Evolutionary conservation across 2,329 filamentous ascomycete genomes (phyloP).

Genomic region (Cyphellophora attinorum): DNA sequence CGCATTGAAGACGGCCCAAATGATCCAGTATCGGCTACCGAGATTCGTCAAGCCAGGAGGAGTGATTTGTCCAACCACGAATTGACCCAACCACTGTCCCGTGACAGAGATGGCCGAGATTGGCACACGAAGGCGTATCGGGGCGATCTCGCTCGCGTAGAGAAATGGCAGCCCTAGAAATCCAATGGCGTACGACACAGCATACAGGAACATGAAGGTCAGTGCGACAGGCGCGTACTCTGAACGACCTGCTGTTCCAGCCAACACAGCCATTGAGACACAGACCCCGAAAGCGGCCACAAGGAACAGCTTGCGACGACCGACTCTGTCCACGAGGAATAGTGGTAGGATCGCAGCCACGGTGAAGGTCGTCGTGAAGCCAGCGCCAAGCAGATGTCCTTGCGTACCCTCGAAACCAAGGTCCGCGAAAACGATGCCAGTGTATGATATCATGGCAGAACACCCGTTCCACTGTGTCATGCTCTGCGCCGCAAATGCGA

Average conservation of each 20-base stretch:
- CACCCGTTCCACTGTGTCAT: no score
- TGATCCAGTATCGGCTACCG: constrained; percentile 25
- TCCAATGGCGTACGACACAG: background rate
- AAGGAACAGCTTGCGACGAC: constrained; percentile 61
- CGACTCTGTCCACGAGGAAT: constrained; percentile 42
- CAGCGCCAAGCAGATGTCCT: no score
- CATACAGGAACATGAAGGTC: constrained; percentile 46
- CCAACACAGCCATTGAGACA: constrained; percentile 54
- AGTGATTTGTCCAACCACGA: background rate
- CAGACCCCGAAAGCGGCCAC: constrained; percentile 59
- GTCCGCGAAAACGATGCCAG: no score
- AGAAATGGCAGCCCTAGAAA: background rate
- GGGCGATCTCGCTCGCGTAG: background rate
- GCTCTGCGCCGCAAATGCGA: no score
- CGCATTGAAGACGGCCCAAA: constrained; percentile 31
- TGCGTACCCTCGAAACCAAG: no score
- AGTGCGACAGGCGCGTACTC: constrained; percentile 32
- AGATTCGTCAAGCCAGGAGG: background rate
- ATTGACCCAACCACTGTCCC: background rate
- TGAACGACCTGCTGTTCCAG: constrained; percentile 21
- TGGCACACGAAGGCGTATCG: background rate
- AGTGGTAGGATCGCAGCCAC: no score
- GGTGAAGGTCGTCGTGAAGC: no score
- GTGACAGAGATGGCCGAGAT: background rate
- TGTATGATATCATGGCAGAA: no score